These are phyloP conservation scores for Zygosaccharomyces pseudobailii DNA, from an alignment of 1,139 yeast species.

Conservation along the genomic window DNA sequence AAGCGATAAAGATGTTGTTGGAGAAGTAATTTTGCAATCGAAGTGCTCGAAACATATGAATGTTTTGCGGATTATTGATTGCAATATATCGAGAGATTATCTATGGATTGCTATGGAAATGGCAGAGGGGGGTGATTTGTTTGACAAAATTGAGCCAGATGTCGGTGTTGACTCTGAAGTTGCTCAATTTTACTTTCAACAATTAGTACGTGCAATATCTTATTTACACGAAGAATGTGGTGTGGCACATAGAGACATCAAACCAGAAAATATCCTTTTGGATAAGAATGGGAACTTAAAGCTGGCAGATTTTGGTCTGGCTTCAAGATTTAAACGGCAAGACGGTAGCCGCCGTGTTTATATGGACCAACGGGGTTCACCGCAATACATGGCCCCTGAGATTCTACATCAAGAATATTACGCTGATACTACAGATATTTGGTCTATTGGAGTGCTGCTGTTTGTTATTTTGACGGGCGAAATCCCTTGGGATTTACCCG, in stretches of 20 bases:
- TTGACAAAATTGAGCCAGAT: constrained; percentile 72
- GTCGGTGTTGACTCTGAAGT: constrained; percentile 61
- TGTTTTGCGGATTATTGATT: constrained; percentile 48
- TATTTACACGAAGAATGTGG: constrained; percentile 60
- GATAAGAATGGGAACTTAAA: constrained; percentile 63
- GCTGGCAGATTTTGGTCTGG: constrained; percentile 65
- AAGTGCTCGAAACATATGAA: constrained; percentile 55
- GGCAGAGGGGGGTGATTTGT: constrained; percentile 66
- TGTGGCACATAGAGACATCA: constrained; percentile 83
- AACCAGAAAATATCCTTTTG: constrained; percentile 81
- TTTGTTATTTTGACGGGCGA: constrained; percentile 58
- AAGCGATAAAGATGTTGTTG: constrained; percentile 43
- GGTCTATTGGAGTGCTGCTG: constrained; percentile 62
- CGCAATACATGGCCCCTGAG: constrained; percentile 73
- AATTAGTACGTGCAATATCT: constrained; percentile 51
- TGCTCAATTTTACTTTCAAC: constrained; percentile 64
- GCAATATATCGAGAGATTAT: constrained; percentile 50
- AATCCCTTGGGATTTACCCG: constrained; percentile 65
- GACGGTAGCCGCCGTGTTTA: constrained; percentile 55
- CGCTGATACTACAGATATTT: constrained; percentile 51
- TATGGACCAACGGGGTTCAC: constrained; percentile 58
- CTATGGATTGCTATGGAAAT: constrained; percentile 61
- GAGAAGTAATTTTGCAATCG: constrained; percentile 52
- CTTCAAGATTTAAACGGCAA: constrained; percentile 51
- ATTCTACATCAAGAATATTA: constrained; percentile 45